These are phyloP conservation scores for Quercus lobata DNA, from an alignment of 331 rosid species.

Conservation along the genomic window DNA sequence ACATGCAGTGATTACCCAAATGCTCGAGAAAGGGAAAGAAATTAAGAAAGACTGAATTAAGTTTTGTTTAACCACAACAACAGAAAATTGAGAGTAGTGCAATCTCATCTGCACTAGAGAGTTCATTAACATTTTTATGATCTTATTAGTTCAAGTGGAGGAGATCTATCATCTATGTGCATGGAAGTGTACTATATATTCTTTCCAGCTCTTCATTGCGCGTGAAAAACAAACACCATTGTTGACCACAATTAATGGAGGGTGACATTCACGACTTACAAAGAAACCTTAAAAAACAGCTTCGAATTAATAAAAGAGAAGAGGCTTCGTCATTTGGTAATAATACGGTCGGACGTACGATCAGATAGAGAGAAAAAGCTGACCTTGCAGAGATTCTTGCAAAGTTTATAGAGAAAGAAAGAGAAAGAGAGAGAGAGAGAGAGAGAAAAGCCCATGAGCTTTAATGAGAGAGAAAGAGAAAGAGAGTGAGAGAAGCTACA, in stretches of 20 bases:
- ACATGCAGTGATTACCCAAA: not conserved
- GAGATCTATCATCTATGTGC: not conserved
- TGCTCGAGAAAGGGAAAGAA: not conserved
- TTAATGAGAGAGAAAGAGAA: constrained; percentile 4
- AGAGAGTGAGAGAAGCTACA: not conserved
- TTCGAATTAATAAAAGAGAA: constrained; percentile 5
- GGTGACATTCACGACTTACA: constrained; percentile 1
- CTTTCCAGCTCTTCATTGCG: not conserved
- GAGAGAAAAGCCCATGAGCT: constrained; percentile 7
- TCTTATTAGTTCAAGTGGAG: not conserved
- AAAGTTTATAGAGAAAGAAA: constrained; percentile 6
- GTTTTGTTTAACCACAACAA: not conserved
- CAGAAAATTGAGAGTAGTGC: not conserved
- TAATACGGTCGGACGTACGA: constrained; percentile 42
- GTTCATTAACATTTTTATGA: not conserved
- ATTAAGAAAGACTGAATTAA: not conserved
- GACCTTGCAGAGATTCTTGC: constrained; percentile 31
- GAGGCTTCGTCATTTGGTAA: constrained; percentile 45
- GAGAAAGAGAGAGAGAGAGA: not conserved
- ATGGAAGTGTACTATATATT: not conserved
- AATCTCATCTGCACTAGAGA: not conserved
- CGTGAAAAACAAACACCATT: not conserved
- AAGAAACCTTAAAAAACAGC: not conserved
- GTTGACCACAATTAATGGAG: not conserved
- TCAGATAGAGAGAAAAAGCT: constrained; percentile 5